phyloP scores from a whole-genome alignment of 2,329 filamentous ascomycete species.

The Periconia macrospinosa region DNA sequence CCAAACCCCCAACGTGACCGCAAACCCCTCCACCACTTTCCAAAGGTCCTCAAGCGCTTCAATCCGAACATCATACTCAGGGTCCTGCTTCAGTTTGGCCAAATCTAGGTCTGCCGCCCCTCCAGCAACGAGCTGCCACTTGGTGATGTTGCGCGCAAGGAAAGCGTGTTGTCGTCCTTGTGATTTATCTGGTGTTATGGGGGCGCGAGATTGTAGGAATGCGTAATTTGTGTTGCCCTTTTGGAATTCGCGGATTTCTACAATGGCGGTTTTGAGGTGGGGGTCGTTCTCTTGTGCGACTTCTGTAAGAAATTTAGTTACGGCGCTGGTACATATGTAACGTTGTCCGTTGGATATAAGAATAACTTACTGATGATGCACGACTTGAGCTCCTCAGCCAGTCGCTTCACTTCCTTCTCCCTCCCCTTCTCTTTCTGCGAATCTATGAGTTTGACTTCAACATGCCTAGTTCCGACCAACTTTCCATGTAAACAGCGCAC shows the following conservation, averaged over 20 bases:
- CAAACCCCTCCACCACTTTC: constrained; percentile 8
- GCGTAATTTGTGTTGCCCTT: constrained; percentile 6
- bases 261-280: constrained; percentile 6
- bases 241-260: constrained; percentile 13
- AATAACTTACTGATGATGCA: constrained; percentile 12
- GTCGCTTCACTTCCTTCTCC: constrained; percentile 5
- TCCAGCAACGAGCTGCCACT: constrained; percentile 11
- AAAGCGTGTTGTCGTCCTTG: neutral
- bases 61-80: constrained; percentile 5
- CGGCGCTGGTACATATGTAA: neutral
- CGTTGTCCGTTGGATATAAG: neutral
- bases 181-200: constrained; percentile 2
- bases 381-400: constrained; percentile 16
- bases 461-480: constrained; percentile 2
- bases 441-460: constrained; percentile 6
- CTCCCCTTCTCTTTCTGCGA: constrained; percentile 3
- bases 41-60: constrained; percentile 13
- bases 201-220: constrained; percentile 14
- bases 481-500: constrained; percentile 9
- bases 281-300: constrained; percentile 11
- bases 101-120: constrained; percentile 6
- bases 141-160: constrained; percentile 3
- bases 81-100: constrained; percentile 1
- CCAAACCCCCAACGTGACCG: constrained; percentile 9
- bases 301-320: constrained; percentile 2